Conservation (phyloP, 176 grass and related monocot species). For the Ampelocalamus luodianensis region DNA sequence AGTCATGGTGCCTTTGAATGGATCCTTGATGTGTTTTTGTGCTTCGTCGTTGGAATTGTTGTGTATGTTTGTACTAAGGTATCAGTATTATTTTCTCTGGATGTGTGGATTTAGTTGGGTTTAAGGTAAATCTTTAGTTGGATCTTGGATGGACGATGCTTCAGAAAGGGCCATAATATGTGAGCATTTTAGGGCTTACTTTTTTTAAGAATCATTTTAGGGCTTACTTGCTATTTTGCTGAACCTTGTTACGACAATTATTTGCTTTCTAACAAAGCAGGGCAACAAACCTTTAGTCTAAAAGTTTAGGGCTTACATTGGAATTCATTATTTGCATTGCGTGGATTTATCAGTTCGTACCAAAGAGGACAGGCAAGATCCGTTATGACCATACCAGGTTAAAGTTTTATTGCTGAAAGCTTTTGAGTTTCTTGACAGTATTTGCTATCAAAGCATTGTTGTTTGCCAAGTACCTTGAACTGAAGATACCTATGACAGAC, state of each 20-base stretch:
- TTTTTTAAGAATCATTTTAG: background rate
- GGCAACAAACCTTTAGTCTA: background rate
- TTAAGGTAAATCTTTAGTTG: background rate
- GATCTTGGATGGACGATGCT: background rate
- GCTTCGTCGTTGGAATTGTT: conserved; percentile 10
- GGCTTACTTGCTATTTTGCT: background rate
- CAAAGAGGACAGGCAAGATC: background rate
- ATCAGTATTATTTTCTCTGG: background rate
- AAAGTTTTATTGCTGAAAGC: background rate
- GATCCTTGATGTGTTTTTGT: conserved; percentile 3
- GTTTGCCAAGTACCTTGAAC: background rate
- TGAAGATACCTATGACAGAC: background rate
- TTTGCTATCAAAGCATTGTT: background rate
- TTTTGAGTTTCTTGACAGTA: background rate
- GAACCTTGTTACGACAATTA: background rate
- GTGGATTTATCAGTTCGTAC: background rate
- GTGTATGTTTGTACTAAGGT: background rate
- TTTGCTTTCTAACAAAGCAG: background rate
- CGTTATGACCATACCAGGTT: conserved; percentile 20
- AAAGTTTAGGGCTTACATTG: background rate
- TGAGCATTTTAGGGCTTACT: background rate
- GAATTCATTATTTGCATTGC: background rate
- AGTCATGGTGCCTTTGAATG: conserved; percentile 11
- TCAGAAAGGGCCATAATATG: background rate
- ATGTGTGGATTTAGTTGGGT: conserved; percentile 10